Base-by-base conservation (phyloP, 2,329 filamentous ascomycete genomes). In the Clonostachys solani region DNA sequence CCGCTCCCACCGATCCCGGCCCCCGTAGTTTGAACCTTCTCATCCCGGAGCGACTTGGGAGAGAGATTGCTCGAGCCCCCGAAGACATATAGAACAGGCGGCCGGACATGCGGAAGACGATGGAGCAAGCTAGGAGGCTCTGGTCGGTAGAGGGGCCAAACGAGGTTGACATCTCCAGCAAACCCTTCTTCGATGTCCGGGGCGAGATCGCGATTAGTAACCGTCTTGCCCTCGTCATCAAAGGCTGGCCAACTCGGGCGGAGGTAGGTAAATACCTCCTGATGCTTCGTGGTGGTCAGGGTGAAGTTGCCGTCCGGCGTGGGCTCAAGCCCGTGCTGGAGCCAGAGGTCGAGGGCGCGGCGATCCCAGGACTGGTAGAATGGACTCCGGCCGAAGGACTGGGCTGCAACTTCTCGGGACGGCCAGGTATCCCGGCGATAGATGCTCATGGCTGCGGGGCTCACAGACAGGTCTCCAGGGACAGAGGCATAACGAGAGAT, bases 301-400 rank as follows among this genome's bases (percentile, higher is more conserved):
- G 89, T 92, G 1, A 91, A 85, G 8, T 54, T 48, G 2, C 72
- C 56, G 3, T 84, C 72, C 15, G 86, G 77, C 12, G 15, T 18
- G 17, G 34, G 41, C n/a, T 87, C 79, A n/a, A 96, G 69, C 12
- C 91, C 92, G 59, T 88, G 75, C 49, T 79, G 55, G 41, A 91
- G 67, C 60, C 62, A 69, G 4, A 53, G 54, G 12, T 91, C 81
- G 1, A 96, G 73, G 0, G 92, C 91, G 42, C 91, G 78, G 2
- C 79, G 73, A 58, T 97, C 89, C 92, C 92, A 97, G 12, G 77
- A 57, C 52, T 83, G 74, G 67, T 95, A 96, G 69, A 95, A 95
- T 1, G 54, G 52, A 48, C 58, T 87, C 47, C 78, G 78, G 45
- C 70, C 67, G 67, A 96, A 91, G 12, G 80, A 69, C 12, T 76